Evolutionary conservation across 148 eudicot genomes (phyloP), one percentile per base, ranked within the genome.

Genomic region (Rhododendron vialii): DNA sequence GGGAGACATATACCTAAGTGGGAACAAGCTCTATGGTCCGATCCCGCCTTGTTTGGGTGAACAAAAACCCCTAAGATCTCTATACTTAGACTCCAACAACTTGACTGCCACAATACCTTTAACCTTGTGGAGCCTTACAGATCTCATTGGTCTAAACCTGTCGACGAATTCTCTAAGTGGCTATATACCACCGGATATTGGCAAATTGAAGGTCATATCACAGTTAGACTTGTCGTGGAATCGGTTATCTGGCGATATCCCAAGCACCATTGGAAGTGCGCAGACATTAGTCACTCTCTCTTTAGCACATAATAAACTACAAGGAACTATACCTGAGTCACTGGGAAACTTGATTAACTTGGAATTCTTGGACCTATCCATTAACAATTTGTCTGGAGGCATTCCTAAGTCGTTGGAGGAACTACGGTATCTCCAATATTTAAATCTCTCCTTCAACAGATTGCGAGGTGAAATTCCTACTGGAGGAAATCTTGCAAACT

Each of bases 31-130:
- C 35, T 7, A 84, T 9, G 90, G 91, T 20, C 20, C 36, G 1
- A 90, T 90, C 26, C 91, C 90, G 3, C 8, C 81, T 80, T 90
- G 91, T 82, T 78, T 90, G 82, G 88, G 88, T 35, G 85, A 88
- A 7, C 73, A 87, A 22, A 85, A 83, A 41, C 81, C 88, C 14
- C 30, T 90, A 26, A 43, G 85, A 84, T 10, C 53, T 55, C 47
- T 90, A 74, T 88, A 83, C 87, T 67, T 90, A 11, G 90, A 88
- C 26, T 84, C 88, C 24, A 90, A 88, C 83, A 61, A 82, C 22
- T 84, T 88, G 69, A 88, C 67, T 76, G 30, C 83, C 14, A 53
- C 80, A 9, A 69, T 88, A 26, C 89, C 88, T 3, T 84, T 83
- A 1, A 85, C 43, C 55, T 55, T 90, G 4, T 90, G 88, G 86